Evolutionary conservation across 2,329 filamentous ascomycete species (phyloP).

Genomic region (Ceratocystis alfenasii): DNA sequence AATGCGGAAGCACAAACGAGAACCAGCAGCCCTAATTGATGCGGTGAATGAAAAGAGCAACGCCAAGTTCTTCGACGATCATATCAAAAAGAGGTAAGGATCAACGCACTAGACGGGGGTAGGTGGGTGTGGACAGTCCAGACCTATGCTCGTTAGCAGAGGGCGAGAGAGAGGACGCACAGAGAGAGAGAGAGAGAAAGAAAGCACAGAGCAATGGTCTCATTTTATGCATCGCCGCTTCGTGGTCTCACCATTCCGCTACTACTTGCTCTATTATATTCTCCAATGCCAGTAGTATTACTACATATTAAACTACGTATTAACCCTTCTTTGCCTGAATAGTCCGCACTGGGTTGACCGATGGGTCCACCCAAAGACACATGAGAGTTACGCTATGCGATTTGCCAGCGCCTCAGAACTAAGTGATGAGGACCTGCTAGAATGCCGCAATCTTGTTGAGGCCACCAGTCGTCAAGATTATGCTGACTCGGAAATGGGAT

Average conservation of each 20-base stretch:
- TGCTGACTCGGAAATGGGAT: conserved; percentile 47
- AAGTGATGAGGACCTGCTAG: conserved; percentile 35
- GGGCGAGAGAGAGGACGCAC: background rate
- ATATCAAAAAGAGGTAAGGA: conserved; percentile 21
- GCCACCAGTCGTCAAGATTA: conserved; percentile 55
- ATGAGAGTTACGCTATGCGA: conserved; percentile 33
- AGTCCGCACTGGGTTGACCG: conserved; percentile 27
- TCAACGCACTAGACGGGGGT: background rate
- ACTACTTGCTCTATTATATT: background rate
- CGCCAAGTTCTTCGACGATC: conserved; percentile 38
- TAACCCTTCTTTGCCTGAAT: conserved; percentile 3
- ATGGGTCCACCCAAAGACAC: conserved; percentile 43
- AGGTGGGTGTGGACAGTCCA: background rate
- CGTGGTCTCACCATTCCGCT: background rate
- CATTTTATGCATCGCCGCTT: background rate
- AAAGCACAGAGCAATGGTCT: background rate
- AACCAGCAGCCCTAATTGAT: conserved; percentile 65
- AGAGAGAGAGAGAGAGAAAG: background rate
- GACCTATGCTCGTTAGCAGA: background rate
- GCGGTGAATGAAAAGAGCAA: conserved; percentile 86
- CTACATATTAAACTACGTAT: background rate
- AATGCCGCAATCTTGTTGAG: conserved; percentile 47
- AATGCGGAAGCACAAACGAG: conserved; percentile 22
- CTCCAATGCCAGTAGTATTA: background rate
- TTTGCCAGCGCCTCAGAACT: conserved; percentile 35